phyloP scores from a whole-genome alignment of 2,329 filamentous ascomycete species.

The Ascochyta koolunga region DNA sequence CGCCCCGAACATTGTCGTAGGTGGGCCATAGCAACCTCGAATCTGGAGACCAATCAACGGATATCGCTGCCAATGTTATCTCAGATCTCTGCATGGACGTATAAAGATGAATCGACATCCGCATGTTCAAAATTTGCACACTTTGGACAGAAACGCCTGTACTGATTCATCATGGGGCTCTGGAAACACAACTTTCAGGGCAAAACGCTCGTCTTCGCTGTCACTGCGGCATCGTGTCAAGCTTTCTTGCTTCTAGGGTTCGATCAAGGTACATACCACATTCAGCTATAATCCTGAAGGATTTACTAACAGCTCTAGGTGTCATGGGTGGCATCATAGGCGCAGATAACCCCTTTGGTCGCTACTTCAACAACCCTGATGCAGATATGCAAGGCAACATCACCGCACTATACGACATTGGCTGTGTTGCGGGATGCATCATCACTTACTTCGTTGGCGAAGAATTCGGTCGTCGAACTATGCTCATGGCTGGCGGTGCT shows the following conservation, averaged over 20 bases:
- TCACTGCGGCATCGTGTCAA: slow-evolving; percentile 22
- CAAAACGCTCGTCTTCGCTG: slow-evolving; percentile 11
- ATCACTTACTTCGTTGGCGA: slow-evolving; percentile 33
- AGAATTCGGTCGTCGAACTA: slow-evolving; percentile 30
- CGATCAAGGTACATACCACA: slow-evolving; percentile 34
- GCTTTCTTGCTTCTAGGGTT: slow-evolving; percentile 29
- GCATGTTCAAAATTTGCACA: background rate
- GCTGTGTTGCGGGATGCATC: slow-evolving; percentile 35
- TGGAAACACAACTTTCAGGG: slow-evolving; percentile 17
- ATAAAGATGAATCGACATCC: background rate
- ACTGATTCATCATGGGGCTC: slow-evolving; percentile 1
- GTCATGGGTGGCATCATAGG: slow-evolving; percentile 47
- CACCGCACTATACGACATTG: slow-evolving; percentile 42
- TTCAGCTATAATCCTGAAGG: background rate
- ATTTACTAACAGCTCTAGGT: slow-evolving; percentile 14
- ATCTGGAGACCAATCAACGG: background rate
- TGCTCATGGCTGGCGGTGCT: slow-evolving; percentile 30
- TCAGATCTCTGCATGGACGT: background rate
- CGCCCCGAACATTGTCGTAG: background rate
- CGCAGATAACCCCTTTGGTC: slow-evolving; percentile 50
- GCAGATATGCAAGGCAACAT: slow-evolving; percentile 49
- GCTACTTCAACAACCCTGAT: slow-evolving; percentile 47
- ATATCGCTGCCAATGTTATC: background rate
- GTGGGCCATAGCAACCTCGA: background rate
- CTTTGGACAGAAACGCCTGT: background rate